A percentile compares a stretch with the other conserved stretches of the same genome.
phyloP scores from a whole-genome alignment of 768 basidiomycete genomes.

The Suillus clintonianus region DNA sequence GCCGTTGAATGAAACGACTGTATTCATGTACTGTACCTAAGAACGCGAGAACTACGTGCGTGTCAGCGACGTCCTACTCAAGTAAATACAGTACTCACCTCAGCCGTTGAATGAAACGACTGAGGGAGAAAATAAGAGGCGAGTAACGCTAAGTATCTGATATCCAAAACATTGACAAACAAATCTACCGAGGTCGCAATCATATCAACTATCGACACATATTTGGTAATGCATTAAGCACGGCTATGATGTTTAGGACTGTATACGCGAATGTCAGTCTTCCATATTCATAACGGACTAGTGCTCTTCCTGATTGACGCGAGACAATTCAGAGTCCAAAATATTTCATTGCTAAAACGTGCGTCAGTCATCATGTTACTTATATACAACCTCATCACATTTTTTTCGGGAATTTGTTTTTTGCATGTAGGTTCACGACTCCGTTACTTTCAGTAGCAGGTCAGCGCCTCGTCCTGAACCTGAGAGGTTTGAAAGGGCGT shows the following conservation, averaged over 20 bases:
- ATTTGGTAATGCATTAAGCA: background rate
- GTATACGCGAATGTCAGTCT: background rate
- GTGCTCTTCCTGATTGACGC: background rate
- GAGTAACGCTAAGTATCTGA: too few relatives aligned
- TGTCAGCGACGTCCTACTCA: too few relatives aligned
- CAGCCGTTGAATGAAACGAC: too few relatives aligned
- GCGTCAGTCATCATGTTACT: background rate
- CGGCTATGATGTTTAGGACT: background rate
- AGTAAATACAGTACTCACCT: too few relatives aligned
- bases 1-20: too few relatives aligned
- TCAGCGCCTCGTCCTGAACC: constrained; percentile 26
- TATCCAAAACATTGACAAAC: too few relatives aligned
- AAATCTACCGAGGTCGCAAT: too few relatives aligned
- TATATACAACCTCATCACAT: background rate
- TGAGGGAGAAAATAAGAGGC: too few relatives aligned
- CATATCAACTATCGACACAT: too few relatives aligned
- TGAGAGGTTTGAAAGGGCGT: constrained; percentile 9
- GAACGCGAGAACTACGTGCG: too few relatives aligned
- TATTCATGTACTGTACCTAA: too few relatives aligned
- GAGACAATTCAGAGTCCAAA: constrained; percentile 5
- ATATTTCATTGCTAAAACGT: constrained; percentile 2
- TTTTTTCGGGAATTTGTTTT: background rate
- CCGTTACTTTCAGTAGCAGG: constrained; percentile 20
- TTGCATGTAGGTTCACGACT: constrained; percentile 5
- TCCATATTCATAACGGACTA: background rate